Conservation (phyloP, 2,329 filamentous ascomycete genomes). For the Monosporascus sp. region DNA sequence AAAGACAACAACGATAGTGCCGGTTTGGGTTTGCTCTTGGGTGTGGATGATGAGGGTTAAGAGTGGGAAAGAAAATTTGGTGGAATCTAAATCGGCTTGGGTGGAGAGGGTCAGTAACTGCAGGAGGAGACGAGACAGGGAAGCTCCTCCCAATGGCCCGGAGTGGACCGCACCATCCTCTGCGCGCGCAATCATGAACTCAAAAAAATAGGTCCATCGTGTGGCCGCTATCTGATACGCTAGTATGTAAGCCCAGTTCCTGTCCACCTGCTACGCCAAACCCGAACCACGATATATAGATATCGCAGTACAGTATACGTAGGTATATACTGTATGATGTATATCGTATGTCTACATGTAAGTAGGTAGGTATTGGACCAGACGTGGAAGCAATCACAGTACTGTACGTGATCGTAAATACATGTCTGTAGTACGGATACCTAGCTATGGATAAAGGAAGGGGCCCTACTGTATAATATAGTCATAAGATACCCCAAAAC, state of each 20-base stretch:
- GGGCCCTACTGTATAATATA: too few relatives aligned
- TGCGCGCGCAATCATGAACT: background rate
- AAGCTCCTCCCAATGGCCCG: background rate
- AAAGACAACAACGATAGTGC: conserved; percentile 30
- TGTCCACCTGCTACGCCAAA: background rate
- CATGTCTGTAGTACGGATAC: too few relatives aligned
- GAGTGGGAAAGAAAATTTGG: conserved; percentile 25
- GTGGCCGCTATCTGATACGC: background rate
- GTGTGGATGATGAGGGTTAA: conserved; percentile 25
- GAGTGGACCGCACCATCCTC: background rate
- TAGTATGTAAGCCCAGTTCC: background rate
- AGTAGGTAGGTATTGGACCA: too few relatives aligned
- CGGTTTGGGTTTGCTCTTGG: conserved; percentile 27
- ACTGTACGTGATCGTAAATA: too few relatives aligned
- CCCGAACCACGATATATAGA: background rate
- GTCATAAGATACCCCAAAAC: too few relatives aligned
- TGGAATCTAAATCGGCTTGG: conserved; percentile 16
- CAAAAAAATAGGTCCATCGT: background rate
- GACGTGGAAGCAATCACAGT: too few relatives aligned
- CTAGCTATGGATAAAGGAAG: too few relatives aligned
- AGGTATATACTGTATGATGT: too few relatives aligned
- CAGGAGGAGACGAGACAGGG: background rate
- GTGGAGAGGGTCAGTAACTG: conserved; percentile 10
- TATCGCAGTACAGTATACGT: background rate
- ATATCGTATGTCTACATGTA: too few relatives aligned